These are phyloP conservation scores for Knoxdaviesia capensis DNA, from an alignment of 2,329 filamentous ascomycete genomes.

Conservation along the genomic window DNA sequence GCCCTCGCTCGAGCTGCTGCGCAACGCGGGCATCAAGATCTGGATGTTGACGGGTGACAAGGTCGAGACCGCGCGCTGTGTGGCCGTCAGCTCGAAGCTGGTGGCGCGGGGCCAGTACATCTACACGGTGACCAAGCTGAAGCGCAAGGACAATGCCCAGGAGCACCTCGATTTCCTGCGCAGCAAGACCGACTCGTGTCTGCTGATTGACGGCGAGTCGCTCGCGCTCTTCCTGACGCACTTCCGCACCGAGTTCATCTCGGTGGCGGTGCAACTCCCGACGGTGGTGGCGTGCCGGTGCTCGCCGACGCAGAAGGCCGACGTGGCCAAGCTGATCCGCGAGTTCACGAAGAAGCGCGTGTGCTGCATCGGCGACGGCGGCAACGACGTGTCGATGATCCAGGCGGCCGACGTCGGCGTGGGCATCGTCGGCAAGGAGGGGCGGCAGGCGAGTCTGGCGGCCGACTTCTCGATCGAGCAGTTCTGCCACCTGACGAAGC, in stretches of 20 bases:
- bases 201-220: conserved; percentile 89
- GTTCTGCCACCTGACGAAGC: conserved; percentile 84
- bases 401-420: conserved; percentile 96
- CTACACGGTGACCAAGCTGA: conserved; percentile 74
- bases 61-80: conserved; percentile 89
- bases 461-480: conserved; percentile 95
- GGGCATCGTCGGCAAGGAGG: conserved; percentile 95
- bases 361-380: conserved; percentile 93
- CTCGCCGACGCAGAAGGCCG: conserved; percentile 91
- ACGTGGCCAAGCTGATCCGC: conserved; percentile 78
- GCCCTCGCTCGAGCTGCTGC: conserved; percentile 77
- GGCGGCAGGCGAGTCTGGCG: conserved; percentile 79
- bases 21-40: conserved; percentile 95
- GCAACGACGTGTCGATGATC: conserved; percentile 98
- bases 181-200: conserved; percentile 67
- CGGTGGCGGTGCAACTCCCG: conserved; percentile 67
- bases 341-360: conserved; percentile 85
- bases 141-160: conserved; percentile 65
- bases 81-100: conserved; percentile 85
- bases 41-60: conserved; percentile 99
- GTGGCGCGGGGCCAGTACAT: conserved; percentile 90
- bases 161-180: conserved; percentile 78
- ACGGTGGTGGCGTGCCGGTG: conserved; percentile 92
- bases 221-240: conserved; percentile 65
- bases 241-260: conserved; percentile 71